phyloP scores from a whole-genome alignment of 2,329 filamentous ascomycete genomes.

The Helminthosporium solani region DNA sequence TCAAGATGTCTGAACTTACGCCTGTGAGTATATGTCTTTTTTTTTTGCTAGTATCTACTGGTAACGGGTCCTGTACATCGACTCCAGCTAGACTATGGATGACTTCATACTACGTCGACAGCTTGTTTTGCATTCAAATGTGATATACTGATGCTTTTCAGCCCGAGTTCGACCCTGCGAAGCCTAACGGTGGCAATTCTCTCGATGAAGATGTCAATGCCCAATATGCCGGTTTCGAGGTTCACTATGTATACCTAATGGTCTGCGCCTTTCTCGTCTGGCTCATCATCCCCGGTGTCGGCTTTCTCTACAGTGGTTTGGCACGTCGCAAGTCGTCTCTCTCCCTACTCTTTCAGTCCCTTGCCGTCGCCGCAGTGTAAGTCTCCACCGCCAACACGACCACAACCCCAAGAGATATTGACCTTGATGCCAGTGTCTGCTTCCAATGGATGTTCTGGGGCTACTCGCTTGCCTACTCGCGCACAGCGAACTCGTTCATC shows the following conservation, averaged over 20 bases:
- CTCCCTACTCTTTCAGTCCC: constrained; percentile 62
- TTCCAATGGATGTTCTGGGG: constrained; percentile 67
- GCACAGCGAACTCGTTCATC: constrained; percentile 62
- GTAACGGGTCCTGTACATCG: too few relatives aligned
- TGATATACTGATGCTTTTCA: constrained; percentile 13
- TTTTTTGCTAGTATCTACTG: neutral
- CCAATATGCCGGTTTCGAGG: constrained; percentile 61
- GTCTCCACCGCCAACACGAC: constrained; percentile 6
- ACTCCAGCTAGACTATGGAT: too few relatives aligned
- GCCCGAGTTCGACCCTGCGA: constrained; percentile 44
- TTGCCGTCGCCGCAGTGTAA: constrained; percentile 58
- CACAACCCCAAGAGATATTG: neutral
- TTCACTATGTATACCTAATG: constrained; percentile 61
- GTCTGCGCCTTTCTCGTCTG: constrained; percentile 63
- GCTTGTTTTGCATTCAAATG: neutral
- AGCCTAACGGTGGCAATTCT: constrained; percentile 58
- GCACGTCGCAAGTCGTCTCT: constrained; percentile 63
- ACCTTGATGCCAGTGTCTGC: constrained; percentile 40
- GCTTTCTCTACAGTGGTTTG: constrained; percentile 64
- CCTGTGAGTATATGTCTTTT: constrained; percentile 1
- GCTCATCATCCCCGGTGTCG: constrained; percentile 67
- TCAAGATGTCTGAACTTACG: constrained; percentile 5
- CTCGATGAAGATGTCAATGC: constrained; percentile 57
- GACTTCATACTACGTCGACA: neutral
- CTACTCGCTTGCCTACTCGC: constrained; percentile 63